Conservation (phyloP, 441 rosid species). For the Erodium moschatum region DNA sequence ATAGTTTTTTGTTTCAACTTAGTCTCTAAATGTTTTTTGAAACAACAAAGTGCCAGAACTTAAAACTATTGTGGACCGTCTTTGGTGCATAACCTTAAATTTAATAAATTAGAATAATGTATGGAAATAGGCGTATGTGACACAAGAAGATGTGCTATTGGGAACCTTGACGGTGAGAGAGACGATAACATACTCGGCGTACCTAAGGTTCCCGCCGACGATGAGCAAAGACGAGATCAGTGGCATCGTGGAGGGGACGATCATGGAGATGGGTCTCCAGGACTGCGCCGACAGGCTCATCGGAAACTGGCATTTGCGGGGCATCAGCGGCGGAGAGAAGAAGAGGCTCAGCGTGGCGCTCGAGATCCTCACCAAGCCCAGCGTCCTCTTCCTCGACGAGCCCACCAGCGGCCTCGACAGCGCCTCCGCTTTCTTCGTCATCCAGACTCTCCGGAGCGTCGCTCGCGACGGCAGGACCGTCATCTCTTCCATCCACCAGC, state of each 20-base stretch:
- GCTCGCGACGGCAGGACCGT: slow-evolving; percentile 81
- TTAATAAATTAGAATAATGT: no score
- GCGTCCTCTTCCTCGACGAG: slow-evolving; percentile 74
- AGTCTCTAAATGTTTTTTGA: background rate
- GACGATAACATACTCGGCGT: slow-evolving; percentile 75
- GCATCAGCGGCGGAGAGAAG: slow-evolving; percentile 93
- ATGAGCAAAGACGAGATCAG: slow-evolving; percentile 48
- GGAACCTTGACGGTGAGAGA: slow-evolving; percentile 87
- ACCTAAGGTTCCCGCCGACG: slow-evolving; percentile 54
- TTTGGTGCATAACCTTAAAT: no score
- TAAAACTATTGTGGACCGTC: no score
- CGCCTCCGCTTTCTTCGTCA: slow-evolving; percentile 89
- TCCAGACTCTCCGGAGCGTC: slow-evolving; percentile 64
- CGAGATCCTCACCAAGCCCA: slow-evolving; percentile 73
- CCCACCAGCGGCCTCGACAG: slow-evolving; percentile 96
- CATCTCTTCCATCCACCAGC: slow-evolving; percentile 89
- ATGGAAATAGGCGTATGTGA: slow-evolving; percentile 68
- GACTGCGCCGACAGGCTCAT: slow-evolving; percentile 69
- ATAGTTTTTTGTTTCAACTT: background rate
- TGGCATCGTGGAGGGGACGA: slow-evolving; percentile 60
- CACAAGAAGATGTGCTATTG: slow-evolving; percentile 73
- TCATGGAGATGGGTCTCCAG: slow-evolving; percentile 80
- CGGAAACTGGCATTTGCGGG: slow-evolving; percentile 82
- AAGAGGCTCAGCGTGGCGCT: slow-evolving; percentile 78
- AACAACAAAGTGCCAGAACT: no score